Base-by-base conservation (phyloP, 768 basidiomycete species). In the Porpolomopsis calyptriformis region DNA sequence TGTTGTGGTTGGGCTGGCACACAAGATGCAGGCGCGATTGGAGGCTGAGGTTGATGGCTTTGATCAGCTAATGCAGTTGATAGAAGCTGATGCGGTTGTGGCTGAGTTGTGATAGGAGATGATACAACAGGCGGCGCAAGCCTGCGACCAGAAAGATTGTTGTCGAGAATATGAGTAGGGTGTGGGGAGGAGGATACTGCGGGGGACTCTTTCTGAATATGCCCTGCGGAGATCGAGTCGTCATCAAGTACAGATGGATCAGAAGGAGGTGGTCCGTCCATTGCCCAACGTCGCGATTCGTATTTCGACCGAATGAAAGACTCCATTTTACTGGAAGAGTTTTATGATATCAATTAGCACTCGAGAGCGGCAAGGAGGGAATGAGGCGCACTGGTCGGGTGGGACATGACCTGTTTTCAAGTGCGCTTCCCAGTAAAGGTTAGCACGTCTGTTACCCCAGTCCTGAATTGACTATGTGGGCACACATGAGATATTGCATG, bases 251-350 rank as follows among this genome's bases (percentile, higher is more conserved):
- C 65, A 14, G 84, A 80, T 2, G 93, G 94, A 62, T 97, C 87
- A 0, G 65, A 57, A 0, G 94, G 94, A 0, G 73, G 78, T 11
- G 87, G 84, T 0, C 87, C 91, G n/a, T 93, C 86, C 63, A 84
- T 67, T 2, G 93, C 94, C 94, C 94, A 99, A 47, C 94, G 72
- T 20, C 76, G 73, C 2, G 85, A 79, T 63, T 99, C 94, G 61
- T 99, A 99, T 62, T 99, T 98, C 18, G 88, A 92, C 41, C 94
- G 83, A 49, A 98, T 86, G 64, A 92, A 98, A 0, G 88, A 91
- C 48, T 98, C 94, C 72, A 98, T 92, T 76, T 98, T 98, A 62
- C 93, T 94, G 59, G n/a, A 46, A 18, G 7, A 31, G 14, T 31
- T n/a, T 31, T 14, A 14, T 14, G 29, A 39, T 26, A 33, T 23